Evolutionary conservation across 73 alveolate genomes (phyloP).

Genomic region (Paramecium sexaurelia): DNA sequence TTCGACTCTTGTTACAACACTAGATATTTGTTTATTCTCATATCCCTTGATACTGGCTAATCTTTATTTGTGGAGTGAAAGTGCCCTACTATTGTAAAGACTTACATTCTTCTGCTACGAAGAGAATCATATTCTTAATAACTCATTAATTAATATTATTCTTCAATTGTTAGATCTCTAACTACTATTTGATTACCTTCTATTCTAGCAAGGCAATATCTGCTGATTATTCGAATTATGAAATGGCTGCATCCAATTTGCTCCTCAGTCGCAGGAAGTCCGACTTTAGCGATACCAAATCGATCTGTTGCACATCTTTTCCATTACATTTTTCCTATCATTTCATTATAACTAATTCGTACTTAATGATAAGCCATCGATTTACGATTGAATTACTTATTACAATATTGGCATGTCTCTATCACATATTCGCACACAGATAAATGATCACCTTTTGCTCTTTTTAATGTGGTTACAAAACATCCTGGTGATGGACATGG

Average conservation of each 20-base stretch:
- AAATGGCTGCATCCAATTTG: slow-evolving; percentile 2
- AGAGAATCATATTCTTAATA: slow-evolving; percentile 32
- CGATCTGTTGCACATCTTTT: neutral
- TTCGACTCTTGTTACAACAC: neutral
- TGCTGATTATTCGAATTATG: neutral
- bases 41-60: slow-evolving; percentile 27
- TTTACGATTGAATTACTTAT: slow-evolving; percentile 50
- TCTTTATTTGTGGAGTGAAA: neutral
- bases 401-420: slow-evolving; percentile 25
- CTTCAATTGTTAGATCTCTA: slow-evolving; percentile 18
- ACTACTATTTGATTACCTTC: neutral
- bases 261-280: slow-evolving; percentile 18
- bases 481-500: slow-evolving; percentile 56
- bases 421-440: slow-evolving; percentile 40
- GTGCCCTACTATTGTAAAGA: slow-evolving; percentile 15
- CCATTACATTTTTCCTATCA: slow-evolving; percentile 40
- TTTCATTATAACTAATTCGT: neutral
- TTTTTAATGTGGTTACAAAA: slow-evolving; percentile 46
- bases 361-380: slow-evolving; percentile 48
- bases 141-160: slow-evolving; percentile 31
- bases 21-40: neutral
- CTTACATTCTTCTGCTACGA: slow-evolving; percentile 3
- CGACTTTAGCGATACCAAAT: neutral
- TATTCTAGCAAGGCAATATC: neutral
- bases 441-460: slow-evolving; percentile 12